Percentiles rank a stretch among this genome's conserved stretches.
Conservation (phyloP, 345 rosid species). For the Ailanthus altissimus region DNA sequence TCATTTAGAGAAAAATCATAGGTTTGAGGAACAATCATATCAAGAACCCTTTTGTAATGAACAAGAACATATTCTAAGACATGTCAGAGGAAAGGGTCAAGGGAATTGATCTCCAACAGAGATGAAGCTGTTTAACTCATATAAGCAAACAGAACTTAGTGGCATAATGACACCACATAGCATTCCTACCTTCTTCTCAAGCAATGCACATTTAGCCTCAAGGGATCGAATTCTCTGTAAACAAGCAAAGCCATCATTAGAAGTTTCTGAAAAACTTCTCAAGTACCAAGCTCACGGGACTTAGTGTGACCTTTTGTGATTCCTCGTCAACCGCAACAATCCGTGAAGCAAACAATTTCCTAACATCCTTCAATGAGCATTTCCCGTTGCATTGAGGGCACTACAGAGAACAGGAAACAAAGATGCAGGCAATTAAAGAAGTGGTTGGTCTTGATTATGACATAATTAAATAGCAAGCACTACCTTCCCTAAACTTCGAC, state of each 20-base stretch:
- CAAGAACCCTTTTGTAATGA: not conserved
- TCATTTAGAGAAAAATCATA: not conserved
- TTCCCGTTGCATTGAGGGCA: slow-evolving; percentile 83
- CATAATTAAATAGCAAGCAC: slow-evolving; percentile 24
- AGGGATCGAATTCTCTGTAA: slow-evolving; percentile 63
- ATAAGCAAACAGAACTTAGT: not conserved
- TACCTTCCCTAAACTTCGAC: slow-evolving; percentile 60
- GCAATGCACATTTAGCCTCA: slow-evolving; percentile 59
- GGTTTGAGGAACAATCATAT: not conserved
- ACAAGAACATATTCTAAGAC: not conserved
- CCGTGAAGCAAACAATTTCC: slow-evolving; percentile 73
- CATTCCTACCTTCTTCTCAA: slow-evolving; percentile 57
- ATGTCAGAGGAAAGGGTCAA: not conserved
- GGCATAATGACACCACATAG: not conserved
- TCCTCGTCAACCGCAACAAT: slow-evolving; percentile 78
- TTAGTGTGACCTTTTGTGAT: slow-evolving; percentile 54
- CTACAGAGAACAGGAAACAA: slow-evolving; percentile 34
- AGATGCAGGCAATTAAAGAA: not conserved
- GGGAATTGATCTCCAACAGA: not conserved
- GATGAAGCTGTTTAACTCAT: not conserved
- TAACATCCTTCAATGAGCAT: slow-evolving; percentile 57
- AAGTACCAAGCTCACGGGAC: slow-evolving; percentile 1
- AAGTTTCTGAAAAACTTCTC: not conserved
- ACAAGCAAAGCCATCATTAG: slow-evolving; percentile 7
- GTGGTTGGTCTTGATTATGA: not conserved